phyloP scores from a whole-genome alignment of 2,329 filamentous ascomycete genomes.

The Tolypocladium tundrense region DNA sequence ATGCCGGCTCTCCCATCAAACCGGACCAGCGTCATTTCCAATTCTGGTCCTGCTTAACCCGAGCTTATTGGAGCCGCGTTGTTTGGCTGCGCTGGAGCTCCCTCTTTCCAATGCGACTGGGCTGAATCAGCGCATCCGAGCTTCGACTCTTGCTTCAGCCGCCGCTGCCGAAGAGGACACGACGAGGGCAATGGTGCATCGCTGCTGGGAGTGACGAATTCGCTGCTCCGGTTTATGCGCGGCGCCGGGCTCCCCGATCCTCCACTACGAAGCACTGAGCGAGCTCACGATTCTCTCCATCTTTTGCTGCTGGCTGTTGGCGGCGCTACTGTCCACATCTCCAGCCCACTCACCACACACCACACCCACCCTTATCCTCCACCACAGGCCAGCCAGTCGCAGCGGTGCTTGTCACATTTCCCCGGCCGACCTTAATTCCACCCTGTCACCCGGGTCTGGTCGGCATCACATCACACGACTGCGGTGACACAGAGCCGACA shows the following conservation, averaged over 20 bases:
- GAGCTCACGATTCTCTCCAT: not conserved
- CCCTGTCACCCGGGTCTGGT: conserved; percentile 8
- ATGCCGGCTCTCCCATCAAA: not conserved
- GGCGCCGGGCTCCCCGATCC: not conserved
- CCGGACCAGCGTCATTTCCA: not conserved
- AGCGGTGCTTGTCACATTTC: conserved; percentile 5
- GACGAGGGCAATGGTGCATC: not conserved
- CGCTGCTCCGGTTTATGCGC: no score
- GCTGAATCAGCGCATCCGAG: not conserved
- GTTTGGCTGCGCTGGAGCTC: not conserved
- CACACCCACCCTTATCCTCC: conserved; percentile 5
- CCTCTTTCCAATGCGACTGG: not conserved
- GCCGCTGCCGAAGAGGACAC: not conserved
- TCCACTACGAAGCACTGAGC: not conserved
- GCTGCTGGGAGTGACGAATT: not conserved
- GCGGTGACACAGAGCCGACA: conserved; percentile 3
- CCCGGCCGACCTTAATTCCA: conserved; percentile 7
- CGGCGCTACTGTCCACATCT: not conserved
- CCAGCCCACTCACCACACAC: not conserved
- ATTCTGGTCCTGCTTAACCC: not conserved
- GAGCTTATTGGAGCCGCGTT: not conserved
- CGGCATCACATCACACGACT: conserved; percentile 10
- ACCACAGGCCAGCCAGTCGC: conserved; percentile 6
- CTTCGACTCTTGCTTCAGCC: not conserved
- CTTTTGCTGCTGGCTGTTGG: not conserved